A percentile compares a stretch with the other conserved stretches of the same genome.
phyloP scores from a whole-genome alignment of 2,329 filamentous ascomycete species.

The Pyrenophora teres region DNA sequence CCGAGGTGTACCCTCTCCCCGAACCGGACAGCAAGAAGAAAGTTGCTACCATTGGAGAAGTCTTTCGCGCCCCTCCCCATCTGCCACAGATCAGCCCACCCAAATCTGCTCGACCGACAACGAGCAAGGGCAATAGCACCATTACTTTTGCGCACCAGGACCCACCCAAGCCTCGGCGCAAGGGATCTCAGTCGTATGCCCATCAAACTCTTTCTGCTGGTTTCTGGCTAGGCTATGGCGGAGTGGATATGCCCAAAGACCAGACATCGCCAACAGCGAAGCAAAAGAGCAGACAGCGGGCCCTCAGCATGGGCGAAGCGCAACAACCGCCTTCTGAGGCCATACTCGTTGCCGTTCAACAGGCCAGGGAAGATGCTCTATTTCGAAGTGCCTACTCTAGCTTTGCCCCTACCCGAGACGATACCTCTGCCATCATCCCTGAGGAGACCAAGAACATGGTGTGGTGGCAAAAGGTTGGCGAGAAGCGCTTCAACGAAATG shows the following conservation, averaged over 20 bases:
- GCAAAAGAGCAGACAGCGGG: conserved; percentile 72
- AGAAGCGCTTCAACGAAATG: conserved; percentile 67
- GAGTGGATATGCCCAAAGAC: conserved; percentile 50
- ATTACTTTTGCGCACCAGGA: conserved; percentile 60
- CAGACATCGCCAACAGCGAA: conserved; percentile 64
- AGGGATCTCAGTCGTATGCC: conserved; percentile 62
- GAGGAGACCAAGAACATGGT: conserved; percentile 69
- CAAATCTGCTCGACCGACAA: conserved; percentile 70
- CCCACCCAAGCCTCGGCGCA: conserved; percentile 52
- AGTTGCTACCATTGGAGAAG: conserved; percentile 70
- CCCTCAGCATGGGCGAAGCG: conserved; percentile 67
- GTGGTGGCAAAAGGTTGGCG: conserved; percentile 77
- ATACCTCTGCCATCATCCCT: conserved; percentile 71
- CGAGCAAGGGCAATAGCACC: conserved; percentile 59
- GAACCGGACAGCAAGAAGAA: conserved; percentile 52
- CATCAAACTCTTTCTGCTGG: conserved; percentile 69
- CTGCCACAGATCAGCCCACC: conserved; percentile 71
- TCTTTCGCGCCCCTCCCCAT: conserved; percentile 71
- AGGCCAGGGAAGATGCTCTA: conserved; percentile 72
- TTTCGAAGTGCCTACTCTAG: conserved; percentile 80
- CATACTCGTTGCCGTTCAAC: conserved; percentile 51
- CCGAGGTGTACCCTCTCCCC: conserved; percentile 64
- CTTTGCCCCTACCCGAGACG: conserved; percentile 77
- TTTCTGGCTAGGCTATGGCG: conserved; percentile 65
- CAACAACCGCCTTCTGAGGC: conserved; percentile 57